Evolutionary conservation across 306 rosid species (phyloP).

Genomic region (Albizia julibrissin): DNA sequence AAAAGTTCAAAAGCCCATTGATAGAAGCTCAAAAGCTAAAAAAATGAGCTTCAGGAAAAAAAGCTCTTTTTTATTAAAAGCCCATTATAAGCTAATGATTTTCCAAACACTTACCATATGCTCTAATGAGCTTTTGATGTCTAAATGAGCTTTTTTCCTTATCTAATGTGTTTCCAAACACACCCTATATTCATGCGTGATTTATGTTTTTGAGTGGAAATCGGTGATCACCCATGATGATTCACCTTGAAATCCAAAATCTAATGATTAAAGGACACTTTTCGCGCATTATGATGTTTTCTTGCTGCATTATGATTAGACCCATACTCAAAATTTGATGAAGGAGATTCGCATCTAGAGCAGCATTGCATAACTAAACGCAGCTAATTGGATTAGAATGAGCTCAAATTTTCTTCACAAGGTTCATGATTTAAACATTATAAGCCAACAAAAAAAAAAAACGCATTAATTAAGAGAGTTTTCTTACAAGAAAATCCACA

Average conservation of each 20-base stretch:
- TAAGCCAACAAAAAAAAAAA: too few relatives aligned
- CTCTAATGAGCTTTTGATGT: too few relatives aligned
- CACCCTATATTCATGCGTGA: constrained; percentile 11
- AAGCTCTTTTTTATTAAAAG: too few relatives aligned
- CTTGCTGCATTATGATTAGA: neutral
- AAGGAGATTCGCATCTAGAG: neutral
- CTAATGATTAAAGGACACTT: constrained; percentile 30
- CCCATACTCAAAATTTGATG: neutral
- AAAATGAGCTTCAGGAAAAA: too few relatives aligned
- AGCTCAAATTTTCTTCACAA: neutral
- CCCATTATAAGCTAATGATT: too few relatives aligned
- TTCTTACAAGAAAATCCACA: too few relatives aligned
- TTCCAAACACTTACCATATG: too few relatives aligned
- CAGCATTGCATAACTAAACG: neutral
- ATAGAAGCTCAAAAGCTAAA: too few relatives aligned
- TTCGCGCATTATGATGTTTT: neutral
- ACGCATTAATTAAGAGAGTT: neutral
- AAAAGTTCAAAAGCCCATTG: too few relatives aligned
- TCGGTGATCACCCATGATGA: constrained; percentile 27
- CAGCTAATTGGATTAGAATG: neutral
- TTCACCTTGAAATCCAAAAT: constrained; percentile 25
- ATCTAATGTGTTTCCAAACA: too few relatives aligned
- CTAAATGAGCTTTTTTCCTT: too few relatives aligned
- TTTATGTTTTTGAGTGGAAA: constrained; percentile 16
- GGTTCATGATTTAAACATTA: neutral